Evolutionary conservation across 2,329 filamentous ascomycete species (phyloP).

Genomic region (Arthrinium phaeospermum): DNA sequence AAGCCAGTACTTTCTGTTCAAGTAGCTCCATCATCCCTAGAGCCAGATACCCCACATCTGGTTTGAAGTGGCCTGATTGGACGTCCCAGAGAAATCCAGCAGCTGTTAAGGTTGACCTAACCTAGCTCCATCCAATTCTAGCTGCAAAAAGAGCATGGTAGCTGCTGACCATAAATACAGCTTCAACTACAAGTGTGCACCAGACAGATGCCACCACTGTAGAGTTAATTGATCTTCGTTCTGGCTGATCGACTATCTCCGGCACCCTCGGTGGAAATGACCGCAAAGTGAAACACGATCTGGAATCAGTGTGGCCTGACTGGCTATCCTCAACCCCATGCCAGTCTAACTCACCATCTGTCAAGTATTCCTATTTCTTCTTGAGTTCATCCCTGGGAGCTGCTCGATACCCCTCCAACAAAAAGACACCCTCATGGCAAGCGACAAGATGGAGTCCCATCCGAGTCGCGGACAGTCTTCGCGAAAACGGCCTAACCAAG

Average conservation of each 20-base stretch:
- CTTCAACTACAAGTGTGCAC: constrained; percentile 1
- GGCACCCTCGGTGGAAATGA: background rate
- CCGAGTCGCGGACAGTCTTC: constrained; percentile 7
- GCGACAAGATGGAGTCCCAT: background rate
- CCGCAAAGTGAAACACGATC: background rate
- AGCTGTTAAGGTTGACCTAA: constrained; percentile 10
- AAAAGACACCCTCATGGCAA: background rate
- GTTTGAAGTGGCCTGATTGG: constrained; percentile 1
- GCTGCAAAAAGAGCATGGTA: background rate
- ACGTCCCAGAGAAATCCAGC: background rate
- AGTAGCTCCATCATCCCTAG: background rate
- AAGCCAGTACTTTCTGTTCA: background rate
- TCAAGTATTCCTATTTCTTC: constrained; percentile 1
- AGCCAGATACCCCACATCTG: background rate
- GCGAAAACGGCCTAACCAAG: constrained; percentile 64
- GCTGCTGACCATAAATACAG: constrained; percentile 8
- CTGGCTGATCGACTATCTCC: background rate
- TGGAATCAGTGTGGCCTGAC: background rate
- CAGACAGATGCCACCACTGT: background rate
- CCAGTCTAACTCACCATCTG: background rate
- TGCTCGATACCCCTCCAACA: background rate
- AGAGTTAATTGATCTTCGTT: background rate
- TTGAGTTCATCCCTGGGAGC: background rate
- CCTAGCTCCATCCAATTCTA: background rate
- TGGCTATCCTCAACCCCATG: background rate